Percentiles rank a stretch among this genome's conserved stretches.
phyloP scores from a whole-genome alignment of 768 basidiomycete genomes.

The Tulasnella sp. region DNA sequence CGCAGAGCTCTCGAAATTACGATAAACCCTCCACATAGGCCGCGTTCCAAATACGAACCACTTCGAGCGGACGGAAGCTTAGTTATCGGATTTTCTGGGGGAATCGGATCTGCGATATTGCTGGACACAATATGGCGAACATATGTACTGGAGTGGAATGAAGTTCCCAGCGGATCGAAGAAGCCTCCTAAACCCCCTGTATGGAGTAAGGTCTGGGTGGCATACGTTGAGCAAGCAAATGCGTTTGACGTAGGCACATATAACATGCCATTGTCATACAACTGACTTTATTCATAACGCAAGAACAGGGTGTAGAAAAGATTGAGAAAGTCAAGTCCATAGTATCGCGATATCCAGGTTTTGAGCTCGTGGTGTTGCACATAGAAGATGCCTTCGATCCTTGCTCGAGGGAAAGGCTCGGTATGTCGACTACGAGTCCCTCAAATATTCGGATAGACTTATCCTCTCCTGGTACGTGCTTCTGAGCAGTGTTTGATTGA shows the following conservation, averaged over 20 bases:
- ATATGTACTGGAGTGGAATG: slow-evolving; percentile 54
- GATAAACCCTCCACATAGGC: background rate
- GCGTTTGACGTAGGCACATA: too few species aligned
- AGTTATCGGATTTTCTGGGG: slow-evolving; percentile 62
- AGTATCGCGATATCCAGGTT: slow-evolving; percentile 5
- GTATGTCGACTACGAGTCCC: background rate
- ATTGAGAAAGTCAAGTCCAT: slow-evolving; percentile 5
- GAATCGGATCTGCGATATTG: slow-evolving; percentile 59
- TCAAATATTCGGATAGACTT: slow-evolving; percentile 35
- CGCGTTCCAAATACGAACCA: background rate
- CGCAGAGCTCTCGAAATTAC: slow-evolving; percentile 5
- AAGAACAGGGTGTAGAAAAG: slow-evolving; percentile 2
- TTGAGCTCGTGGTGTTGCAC: slow-evolving; percentile 27
- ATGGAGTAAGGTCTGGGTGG: slow-evolving; percentile 32
- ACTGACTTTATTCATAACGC: background rate
- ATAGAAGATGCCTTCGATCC: slow-evolving; percentile 62
- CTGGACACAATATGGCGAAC: slow-evolving; percentile 51
- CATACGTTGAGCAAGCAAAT: slow-evolving; percentile 36
- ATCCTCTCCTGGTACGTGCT: slow-evolving; percentile 38
- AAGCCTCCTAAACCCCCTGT: slow-evolving; percentile 39
- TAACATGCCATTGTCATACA: background rate
- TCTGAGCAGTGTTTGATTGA: background rate
- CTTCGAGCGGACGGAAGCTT: slow-evolving; percentile 24
- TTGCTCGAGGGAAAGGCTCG: slow-evolving; percentile 7
- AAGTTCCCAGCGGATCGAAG: slow-evolving; percentile 36